These are phyloP conservation scores for Asterochloris erici DNA, from an alignment of 139 green algal species.

Conservation along the genomic window DNA sequence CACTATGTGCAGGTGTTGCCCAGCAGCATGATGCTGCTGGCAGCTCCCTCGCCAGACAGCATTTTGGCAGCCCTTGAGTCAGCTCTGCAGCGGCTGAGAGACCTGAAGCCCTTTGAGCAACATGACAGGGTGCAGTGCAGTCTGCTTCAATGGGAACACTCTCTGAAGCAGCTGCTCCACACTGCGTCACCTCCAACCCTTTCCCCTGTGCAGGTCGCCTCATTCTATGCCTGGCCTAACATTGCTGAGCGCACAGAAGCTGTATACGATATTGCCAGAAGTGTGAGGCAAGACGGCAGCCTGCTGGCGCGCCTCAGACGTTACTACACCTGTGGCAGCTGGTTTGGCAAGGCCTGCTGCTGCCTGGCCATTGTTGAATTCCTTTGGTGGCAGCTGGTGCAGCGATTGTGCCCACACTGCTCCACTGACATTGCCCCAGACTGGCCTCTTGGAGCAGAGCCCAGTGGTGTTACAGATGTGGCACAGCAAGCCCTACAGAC, in stretches of 20 bases:
- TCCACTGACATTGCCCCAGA: conserved; percentile 6
- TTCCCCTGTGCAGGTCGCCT: conserved; percentile 38
- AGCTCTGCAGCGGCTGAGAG: conserved; percentile 30
- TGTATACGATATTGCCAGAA: conserved; percentile 64
- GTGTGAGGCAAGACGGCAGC: conserved; percentile 26
- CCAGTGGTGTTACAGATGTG: no score
- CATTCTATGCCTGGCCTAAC: conserved; percentile 90
- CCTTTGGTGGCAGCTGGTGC: conserved; percentile 51
- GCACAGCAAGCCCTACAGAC: no score
- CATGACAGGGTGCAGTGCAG: conserved; percentile 45
- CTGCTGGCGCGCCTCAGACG: conserved; percentile 43
- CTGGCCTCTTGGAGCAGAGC: neutral
- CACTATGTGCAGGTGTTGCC: conserved; percentile 74
- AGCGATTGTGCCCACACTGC: conserved; percentile 28
- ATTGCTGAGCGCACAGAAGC: conserved; percentile 74
- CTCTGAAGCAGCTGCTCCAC: neutral
- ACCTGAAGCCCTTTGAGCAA: conserved; percentile 37
- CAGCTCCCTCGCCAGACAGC: conserved; percentile 64
- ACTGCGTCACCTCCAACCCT: neutral
- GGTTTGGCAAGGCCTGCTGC: conserved; percentile 70
- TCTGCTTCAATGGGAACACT: neutral
- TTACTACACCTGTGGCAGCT: conserved; percentile 52
- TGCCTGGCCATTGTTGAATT: conserved; percentile 54
- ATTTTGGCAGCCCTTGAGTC: conserved; percentile 39
- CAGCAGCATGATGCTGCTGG: conserved; percentile 77